Percentiles rank a stretch among this genome's conserved stretches.
phyloP scores from a whole-genome alignment of 2,329 filamentous ascomycete genomes.

The Talaromyces sp. region DNA sequence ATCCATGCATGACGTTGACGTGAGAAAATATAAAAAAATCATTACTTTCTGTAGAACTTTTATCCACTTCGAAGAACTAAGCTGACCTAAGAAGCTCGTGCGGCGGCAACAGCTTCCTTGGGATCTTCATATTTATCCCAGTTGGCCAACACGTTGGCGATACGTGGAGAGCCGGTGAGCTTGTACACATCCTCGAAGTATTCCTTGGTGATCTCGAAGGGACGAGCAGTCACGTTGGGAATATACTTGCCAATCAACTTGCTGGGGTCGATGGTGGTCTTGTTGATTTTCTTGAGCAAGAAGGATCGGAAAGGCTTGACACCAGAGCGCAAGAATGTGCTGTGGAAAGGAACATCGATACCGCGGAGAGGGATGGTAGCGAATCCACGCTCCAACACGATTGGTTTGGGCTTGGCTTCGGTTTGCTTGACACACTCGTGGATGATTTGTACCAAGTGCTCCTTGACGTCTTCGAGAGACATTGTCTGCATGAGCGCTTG shows the following conservation, averaged over 20 bases:
- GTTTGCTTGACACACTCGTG: slow-evolving; percentile 82
- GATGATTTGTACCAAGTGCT: slow-evolving; percentile 86
- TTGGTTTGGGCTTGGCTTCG: slow-evolving; percentile 78
- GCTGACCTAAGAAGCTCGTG: slow-evolving; percentile 3
- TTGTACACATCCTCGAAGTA: slow-evolving; percentile 99
- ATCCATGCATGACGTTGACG: slow-evolving; percentile 15
- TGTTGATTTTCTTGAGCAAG: slow-evolving; percentile 99
- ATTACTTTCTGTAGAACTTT: slow-evolving; percentile 2
- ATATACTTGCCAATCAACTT: slow-evolving; percentile 99
- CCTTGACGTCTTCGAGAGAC: slow-evolving; percentile 86
- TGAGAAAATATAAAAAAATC: background rate
- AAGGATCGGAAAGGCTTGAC: slow-evolving; percentile 99
- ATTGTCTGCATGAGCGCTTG: slow-evolving; percentile 83
- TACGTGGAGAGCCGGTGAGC: slow-evolving; percentile 72
- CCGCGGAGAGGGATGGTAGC: slow-evolving; percentile 95
- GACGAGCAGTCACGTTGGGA: slow-evolving; percentile 93
- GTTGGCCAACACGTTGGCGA: slow-evolving; percentile 66
- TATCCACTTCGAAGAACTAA: background rate
- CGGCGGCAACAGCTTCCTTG: slow-evolving; percentile 6
- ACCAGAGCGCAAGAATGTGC: slow-evolving; percentile 92
- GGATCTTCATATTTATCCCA: slow-evolving; percentile 67
- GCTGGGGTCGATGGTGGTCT: slow-evolving; percentile 94
- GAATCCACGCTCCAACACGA: slow-evolving; percentile 90
- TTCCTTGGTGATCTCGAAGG: slow-evolving; percentile 94
- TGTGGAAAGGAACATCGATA: slow-evolving; percentile 99